phyloP scores from a whole-genome alignment of 2,329 filamentous ascomycete species.

The Ophiostoma sp. region DNA sequence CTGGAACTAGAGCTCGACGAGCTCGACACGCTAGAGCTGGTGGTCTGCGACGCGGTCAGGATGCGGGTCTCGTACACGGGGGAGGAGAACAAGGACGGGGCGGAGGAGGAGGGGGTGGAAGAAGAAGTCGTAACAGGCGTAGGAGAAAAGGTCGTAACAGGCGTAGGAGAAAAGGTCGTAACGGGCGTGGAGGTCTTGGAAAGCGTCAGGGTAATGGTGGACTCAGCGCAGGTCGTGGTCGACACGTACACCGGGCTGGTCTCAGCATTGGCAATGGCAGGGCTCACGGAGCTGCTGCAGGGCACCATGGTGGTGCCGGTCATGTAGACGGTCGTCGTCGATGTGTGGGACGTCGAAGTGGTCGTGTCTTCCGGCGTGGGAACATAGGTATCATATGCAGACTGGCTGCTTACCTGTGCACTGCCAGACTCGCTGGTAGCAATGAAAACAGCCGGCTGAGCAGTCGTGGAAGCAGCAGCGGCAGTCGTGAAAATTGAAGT shows the following conservation, averaged over 20 bases:
- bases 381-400: slow-evolving; percentile 14
- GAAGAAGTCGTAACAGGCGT: slow-evolving; percentile 10
- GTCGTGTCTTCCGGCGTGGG: not conserved
- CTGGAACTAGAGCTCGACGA: slow-evolving; percentile 7
- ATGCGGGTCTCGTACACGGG: not conserved
- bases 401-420: slow-evolving; percentile 21
- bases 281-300: slow-evolving; percentile 6
- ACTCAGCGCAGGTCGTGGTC: not conserved
- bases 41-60: slow-evolving; percentile 12
- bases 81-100: not conserved
- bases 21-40: slow-evolving; percentile 6
- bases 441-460: slow-evolving; percentile 23
- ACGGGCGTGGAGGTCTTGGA: not conserved
- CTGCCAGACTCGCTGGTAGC: slow-evolving; percentile 18
- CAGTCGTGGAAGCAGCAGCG: slow-evolving; percentile 1
- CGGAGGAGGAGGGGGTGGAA: not conserved
- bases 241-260: slow-evolving; percentile 5
- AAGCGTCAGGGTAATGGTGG: not conserved
- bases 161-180: slow-evolving; percentile 3
- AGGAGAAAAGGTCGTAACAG: not conserved
- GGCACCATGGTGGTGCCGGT: not conserved
- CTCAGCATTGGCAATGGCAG: not conserved
- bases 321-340: slow-evolving; percentile 3
- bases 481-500: slow-evolving; percentile 2
- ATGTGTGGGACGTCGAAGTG: slow-evolving; percentile 11